Percentiles rank a stretch among this genome's conserved stretches.
phyloP scores from a whole-genome alignment of 441 rosid species.

The Eutrema salsugineum region DNA sequence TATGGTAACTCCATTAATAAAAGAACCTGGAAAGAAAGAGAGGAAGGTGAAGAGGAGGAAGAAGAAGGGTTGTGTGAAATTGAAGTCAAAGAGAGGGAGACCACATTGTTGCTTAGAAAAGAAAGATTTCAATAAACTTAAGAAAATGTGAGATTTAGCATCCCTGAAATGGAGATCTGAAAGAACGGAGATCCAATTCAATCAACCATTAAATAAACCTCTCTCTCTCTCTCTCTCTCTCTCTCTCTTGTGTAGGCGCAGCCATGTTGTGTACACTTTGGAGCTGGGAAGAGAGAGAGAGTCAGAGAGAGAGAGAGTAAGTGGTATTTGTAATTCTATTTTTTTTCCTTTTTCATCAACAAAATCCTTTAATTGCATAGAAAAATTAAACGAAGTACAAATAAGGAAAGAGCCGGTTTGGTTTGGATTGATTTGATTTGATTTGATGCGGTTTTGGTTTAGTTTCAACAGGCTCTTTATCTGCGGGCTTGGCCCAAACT shows the following conservation, averaged over 20 bases:
- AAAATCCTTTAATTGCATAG: neutral
- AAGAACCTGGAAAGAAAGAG: neutral
- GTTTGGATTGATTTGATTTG: neutral
- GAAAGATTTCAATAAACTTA: neutral
- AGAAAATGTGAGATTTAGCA: conserved; percentile 3
- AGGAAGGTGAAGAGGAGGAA: neutral
- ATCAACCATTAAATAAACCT: neutral
- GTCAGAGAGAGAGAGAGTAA: neutral
- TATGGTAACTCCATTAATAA: neutral
- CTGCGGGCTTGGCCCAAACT: conserved; percentile 2
- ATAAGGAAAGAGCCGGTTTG: neutral
- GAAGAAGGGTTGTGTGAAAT: neutral
- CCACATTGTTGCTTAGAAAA: neutral
- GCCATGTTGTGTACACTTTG: conserved; percentile 1
- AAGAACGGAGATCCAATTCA: neutral
- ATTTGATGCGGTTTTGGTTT: neutral
- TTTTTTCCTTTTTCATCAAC: neutral
- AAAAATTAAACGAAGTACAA: neutral
- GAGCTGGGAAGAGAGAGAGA: neutral
- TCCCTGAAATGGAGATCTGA: conserved; percentile 12
- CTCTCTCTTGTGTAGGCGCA: neutral
- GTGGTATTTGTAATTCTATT: neutral
- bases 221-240: neutral
- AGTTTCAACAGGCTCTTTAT: neutral
- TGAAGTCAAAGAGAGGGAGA: conserved; percentile 18